Base-by-base conservation (phyloP, 192 early-diverging fungal species). In the Thamnidium elegans region DNA sequence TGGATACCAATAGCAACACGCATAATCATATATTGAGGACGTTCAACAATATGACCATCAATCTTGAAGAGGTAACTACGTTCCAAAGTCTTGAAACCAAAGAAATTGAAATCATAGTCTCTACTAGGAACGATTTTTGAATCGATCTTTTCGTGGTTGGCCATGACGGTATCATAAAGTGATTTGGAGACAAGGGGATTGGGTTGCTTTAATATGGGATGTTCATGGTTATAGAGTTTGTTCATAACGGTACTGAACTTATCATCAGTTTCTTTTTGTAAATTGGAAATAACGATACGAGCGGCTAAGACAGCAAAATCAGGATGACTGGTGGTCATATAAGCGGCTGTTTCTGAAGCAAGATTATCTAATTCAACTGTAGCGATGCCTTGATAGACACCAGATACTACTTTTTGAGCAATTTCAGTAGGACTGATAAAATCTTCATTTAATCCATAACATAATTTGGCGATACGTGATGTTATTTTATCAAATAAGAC, bases 71-170 rank as follows among this genome's bases (percentile, higher is more conserved):
- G 82, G 72, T 98, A 98, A 50, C 86, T 89, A 50, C 92, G 88
- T 79, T 98, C 96, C 3, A 98, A 82, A 15, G 96, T 98, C 82
- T 98, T 98, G 89, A 96, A 98, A 15, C 94, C 96, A 87, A 98
- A 98, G 84, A 89, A 98, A 77, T 94, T 94, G 86, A 95, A 96
- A 70, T 87, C 90, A 71, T 93, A 96, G 73, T 98, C 96, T 61
- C 94, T 89, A 63, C 93, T 87, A 77, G 95, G 94, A 70, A 90
- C 89, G 51, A 98, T 86, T 61, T 92, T 91, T 48, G 89, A 82
- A 79, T 98, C 87, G 72, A 98, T 78, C 46, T 78, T 72, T 3
- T 95, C 93, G 5, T 84, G 78, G 70, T 96, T 66, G 26, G 78
- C 81, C 72, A 78, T 76, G 60, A 94, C 84, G 53, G 79, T 59